Conservation (phyloP, 129 eudicot species). For the carrot (Daucus carota) region DH1_v3.0 NC_030382.2:57254501-57255000, state of each 20-base stretch:
- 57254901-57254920: not conserved
- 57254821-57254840: conserved; percentile 94
- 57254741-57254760: conserved; percentile 72
- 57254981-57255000: conserved; percentile 58
- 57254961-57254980: conserved; percentile 47
- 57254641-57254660: conserved; percentile 65
- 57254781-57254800: conserved; percentile 82
- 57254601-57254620: not conserved
- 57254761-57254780: conserved; percentile 77
- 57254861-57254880: conserved; percentile 67
- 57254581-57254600: not conserved
- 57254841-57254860: conserved; percentile 93
- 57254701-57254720: conserved; percentile 78
- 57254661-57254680: conserved; percentile 92
- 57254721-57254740: conserved; percentile 65
- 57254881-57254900: conserved; percentile 2
- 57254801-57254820: conserved; percentile 97
- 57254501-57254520: not conserved
- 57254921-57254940: not conserved
- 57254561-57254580: not conserved
- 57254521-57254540: not conserved
- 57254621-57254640: not conserved
- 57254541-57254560: not conserved
- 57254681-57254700: conserved; percentile 82
- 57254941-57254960: conserved; percentile 22